Conservation (phyloP, 495 filamentous ascomycete species). For the Penicillium manginii region DNA sequence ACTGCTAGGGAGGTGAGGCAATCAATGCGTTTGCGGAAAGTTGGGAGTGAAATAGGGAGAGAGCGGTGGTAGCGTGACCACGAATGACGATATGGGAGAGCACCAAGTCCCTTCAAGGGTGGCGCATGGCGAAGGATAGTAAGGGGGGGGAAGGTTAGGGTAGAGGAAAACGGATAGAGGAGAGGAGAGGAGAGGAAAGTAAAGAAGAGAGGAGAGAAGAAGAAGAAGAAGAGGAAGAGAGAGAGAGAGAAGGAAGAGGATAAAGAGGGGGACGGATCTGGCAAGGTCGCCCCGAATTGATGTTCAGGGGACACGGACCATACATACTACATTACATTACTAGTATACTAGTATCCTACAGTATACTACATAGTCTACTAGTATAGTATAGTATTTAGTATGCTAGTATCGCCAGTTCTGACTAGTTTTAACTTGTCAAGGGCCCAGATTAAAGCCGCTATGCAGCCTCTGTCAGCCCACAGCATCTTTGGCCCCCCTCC, state of each 20-base stretch:
- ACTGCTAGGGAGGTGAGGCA: too few relatives aligned
- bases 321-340: not conserved
- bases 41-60: constrained; percentile 9
- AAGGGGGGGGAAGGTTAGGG: constrained; percentile 4
- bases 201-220: constrained; percentile 17
- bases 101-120: constrained; percentile 39
- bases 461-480: constrained; percentile 27
- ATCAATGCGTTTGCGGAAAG: not conserved
- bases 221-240: constrained; percentile 14
- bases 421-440: too few relatives aligned
- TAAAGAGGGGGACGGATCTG: constrained; percentile 24
- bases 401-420: not conserved
- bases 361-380: not conserved
- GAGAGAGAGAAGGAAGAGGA: constrained; percentile 14
- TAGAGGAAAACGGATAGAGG: constrained; percentile 8
- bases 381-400: not conserved
- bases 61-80: constrained; percentile 42
- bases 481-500: not conserved
- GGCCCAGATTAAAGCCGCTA: constrained; percentile 7
- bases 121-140: constrained; percentile 38
- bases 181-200: constrained; percentile 7
- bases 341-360: not conserved
- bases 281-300: constrained; percentile 32
- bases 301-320: constrained; percentile 37
- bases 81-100: constrained; percentile 43